Base-by-base conservation (phyloP, 2,329 filamentous ascomycete species). In the Pestalotiopsis fici region DNA sequence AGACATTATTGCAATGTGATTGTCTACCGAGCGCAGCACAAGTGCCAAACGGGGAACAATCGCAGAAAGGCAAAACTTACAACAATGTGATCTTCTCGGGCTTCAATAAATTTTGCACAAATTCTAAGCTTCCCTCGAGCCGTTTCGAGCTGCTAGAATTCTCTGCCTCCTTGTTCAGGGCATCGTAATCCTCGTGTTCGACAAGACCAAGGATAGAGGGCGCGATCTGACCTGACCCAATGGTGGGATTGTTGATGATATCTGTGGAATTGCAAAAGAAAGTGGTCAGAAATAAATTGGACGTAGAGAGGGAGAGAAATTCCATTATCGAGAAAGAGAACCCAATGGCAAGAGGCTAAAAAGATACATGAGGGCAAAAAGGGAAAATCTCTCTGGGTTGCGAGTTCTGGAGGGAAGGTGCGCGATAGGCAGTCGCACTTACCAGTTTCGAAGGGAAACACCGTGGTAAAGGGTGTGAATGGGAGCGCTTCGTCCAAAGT, bases 401-500 rank as follows among this genome's bases (percentile, higher is more conserved):
- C n/a, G 18, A 64, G 43, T n/a, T 57, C 47, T 18, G 25, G n/a
- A 57, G 31, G 59, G 64, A 66, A 64, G 59, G 59, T 25, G 50
- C 66, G 23, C 23, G 39, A 28, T 43, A 55, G 63, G 18, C 65
- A 69, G 66, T 68, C 64, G 69, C 66, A 75, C 83, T 70, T 80
- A 94, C 93, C 90, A 71, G 92, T 87, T 77, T 92, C 88, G 78
- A 95, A 93, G 2, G 93, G 93, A 64, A 93, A 86, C 61, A 95
- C 91, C 3, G 92, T 94, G 61, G 91, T 93, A 76, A 95, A 91
- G 27, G 93, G 93, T 64, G 93, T 93, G 79, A 90, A 95, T n/a
- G 92, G 91, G 59, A 96, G 83, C 35, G 93, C 93, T 75, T 96
- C 92, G 66, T 91, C 87, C 13, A 96, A 86, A 3, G 87, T 87